Evolutionary conservation across 306 rosid species (phyloP), one percentile per base, ranked within the genome.

Genomic region (Cicer judaicum): DNA sequence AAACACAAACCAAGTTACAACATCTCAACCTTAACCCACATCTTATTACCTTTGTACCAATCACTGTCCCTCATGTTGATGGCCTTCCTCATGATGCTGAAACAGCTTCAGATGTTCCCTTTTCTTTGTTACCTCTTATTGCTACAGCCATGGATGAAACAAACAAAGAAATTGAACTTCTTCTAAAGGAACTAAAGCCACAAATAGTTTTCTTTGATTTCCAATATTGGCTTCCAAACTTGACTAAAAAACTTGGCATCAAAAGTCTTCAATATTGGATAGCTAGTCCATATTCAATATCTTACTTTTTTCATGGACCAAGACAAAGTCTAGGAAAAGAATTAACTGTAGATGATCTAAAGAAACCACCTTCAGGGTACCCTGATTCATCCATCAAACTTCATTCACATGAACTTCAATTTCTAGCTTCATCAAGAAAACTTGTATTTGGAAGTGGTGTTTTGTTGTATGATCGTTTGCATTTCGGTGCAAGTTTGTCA

Each of bases 21-120:
- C 74, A 64, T 5, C 59, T 76, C 38, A 81, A 81, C 29, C 81
- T 59, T 7, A 11, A 55, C 15, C 70, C 70, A 5, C 68, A 56
- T 0, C 81, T 81, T 43, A 71, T 81, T 15, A 76, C 81, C 40
- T 63, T 75, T 15, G 0, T 75, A 16, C 39, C 63, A 13, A 16
- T 70, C 12, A 10, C 5, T 10, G 74, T 70, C 52, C 74, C 74
- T 50, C 74, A 52, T 3, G 38, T 70, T 10, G 18, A 70, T 38
- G 74, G 74, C 1, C 74, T 70, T 70, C 63, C 63, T 1, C 38
- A 10, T 70, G 16, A 7, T 36, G 81, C 84, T 5, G 87, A 79
- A 24, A 83, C 87, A 8, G 19, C 87, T 55, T 57, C 79, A 3
- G 84, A 83, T 54, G 81, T 79, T 1, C 73, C 84, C 61, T 76